Conservation (phyloP, 768 basidiomycete species). For the Pholiota microspora region DNA sequence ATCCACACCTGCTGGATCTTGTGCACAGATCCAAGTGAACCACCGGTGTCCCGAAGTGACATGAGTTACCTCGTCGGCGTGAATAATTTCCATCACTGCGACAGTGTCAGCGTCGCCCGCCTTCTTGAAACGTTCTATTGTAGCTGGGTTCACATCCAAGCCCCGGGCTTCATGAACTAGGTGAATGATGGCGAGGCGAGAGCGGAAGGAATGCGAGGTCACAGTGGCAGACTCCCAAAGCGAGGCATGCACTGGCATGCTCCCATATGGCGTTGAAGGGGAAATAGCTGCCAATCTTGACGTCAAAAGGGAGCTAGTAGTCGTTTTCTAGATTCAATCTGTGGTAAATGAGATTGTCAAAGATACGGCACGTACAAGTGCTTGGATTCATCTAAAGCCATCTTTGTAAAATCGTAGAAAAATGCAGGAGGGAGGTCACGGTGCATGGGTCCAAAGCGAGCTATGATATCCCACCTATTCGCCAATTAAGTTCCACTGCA, state of each 20-base stretch:
- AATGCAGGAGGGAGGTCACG: slow-evolving; percentile 67
- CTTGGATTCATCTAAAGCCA: slow-evolving; percentile 85
- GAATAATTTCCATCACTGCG: slow-evolving; percentile 68
- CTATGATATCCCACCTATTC: slow-evolving; percentile 79
- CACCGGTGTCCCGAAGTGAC: slow-evolving; percentile 82
- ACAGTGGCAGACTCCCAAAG: slow-evolving; percentile 78
- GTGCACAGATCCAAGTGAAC: slow-evolving; percentile 75
- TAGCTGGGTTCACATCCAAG: slow-evolving; percentile 79
- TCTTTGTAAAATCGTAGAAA: slow-evolving; percentile 80
- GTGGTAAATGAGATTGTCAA: background rate
- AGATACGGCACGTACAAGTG: slow-evolving; percentile 53
- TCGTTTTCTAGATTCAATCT: background rate
- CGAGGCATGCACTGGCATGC: slow-evolving; percentile 70
- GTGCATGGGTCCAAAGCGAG: slow-evolving; percentile 63
- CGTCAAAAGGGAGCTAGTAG: slow-evolving; percentile 50
- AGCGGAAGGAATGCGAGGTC: slow-evolving; percentile 64
- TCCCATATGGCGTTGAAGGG: slow-evolving; percentile 69
- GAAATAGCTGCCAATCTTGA: slow-evolving; percentile 60
- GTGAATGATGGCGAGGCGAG: slow-evolving; percentile 81
- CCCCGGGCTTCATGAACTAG: slow-evolving; percentile 85
- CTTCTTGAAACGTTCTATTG: slow-evolving; percentile 68
- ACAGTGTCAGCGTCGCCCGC: slow-evolving; percentile 70
- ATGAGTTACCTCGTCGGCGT: slow-evolving; percentile 79
- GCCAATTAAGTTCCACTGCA: background rate
- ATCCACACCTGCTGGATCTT: slow-evolving; percentile 45